Base-by-base conservation (phyloP, 495 filamentous ascomycete species). In the Neurospora intermedia region DNA sequence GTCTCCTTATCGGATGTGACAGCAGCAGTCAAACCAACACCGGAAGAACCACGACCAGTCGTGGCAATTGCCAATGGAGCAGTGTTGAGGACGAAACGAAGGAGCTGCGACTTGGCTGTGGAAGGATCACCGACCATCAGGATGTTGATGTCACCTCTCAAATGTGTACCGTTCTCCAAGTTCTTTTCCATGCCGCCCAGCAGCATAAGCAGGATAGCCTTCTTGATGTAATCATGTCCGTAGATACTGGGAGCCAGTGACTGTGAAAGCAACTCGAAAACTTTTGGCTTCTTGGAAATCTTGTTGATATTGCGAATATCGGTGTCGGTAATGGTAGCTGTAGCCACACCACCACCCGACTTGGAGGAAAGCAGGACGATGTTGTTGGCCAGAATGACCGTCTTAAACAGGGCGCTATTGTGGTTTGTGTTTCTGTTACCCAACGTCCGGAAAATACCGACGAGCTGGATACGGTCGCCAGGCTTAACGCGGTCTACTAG, bases 231-330 rank as follows among this genome's bases (percentile, higher is more conserved):
- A 78, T 97, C 94, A 78, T 98, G 94, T 9, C 96, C 96, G 76
- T 94, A 97, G 70, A 99, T 99, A 84, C 93, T 97, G 1, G 96
- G 96, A n/a, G 96, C 96, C 15, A 99, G 84, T 5, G 96, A 98
- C 76, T 97, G 93, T n/a, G 95, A 94, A 18, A 99, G 86, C 48
- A 98, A 83, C 62, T 97, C 93, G 77, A 99, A 97, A 16, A 98
- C 89, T 74, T 95, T 93, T 82, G 90, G 94, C 80, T 97, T 96
- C 88, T 98, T 99, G 23, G 96, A 83, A 69, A 98, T 88, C 81
- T 97, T 97, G 85, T 97, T 98, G 85, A 99, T 98, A 80, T 99
- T 98, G 73, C 96, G 90, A 78, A 99, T 95, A 78, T 99, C 96
- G 7, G 92, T 96, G 76, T 98, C 96, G n/a, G 96, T 98, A 74